Evolutionary conservation across 805 yeast species (phyloP).

Genomic region (Saccharomyces eubayanus): DNA sequence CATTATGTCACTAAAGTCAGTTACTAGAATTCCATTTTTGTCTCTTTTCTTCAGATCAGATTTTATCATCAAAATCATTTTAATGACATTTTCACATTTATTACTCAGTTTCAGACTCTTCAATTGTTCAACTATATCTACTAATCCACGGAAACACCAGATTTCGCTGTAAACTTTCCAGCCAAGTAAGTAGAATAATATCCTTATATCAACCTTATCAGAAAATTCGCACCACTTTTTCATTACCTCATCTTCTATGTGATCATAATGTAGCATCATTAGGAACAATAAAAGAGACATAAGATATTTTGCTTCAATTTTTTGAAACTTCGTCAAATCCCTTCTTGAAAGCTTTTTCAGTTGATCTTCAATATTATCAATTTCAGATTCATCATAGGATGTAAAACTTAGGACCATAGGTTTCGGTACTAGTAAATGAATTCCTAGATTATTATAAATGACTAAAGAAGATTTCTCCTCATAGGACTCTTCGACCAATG

Average conservation of each 20-base stretch:
- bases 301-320: constrained; percentile 17
- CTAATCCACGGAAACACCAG: constrained; percentile 26
- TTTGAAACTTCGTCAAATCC: constrained; percentile 9
- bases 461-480: constrained; percentile 14
- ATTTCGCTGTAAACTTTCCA: constrained; percentile 23
- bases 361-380: constrained; percentile 14
- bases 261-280: constrained; percentile 17
- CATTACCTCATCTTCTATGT: constrained; percentile 13
- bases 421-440: constrained; percentile 11
- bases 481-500: constrained; percentile 13
- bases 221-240: constrained; percentile 15
- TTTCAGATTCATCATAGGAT: constrained; percentile 16
- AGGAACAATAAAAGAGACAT: constrained; percentile 17
- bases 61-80: constrained; percentile 6
- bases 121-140: constrained; percentile 14
- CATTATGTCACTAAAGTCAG: constrained; percentile 15
- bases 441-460: constrained; percentile 13
- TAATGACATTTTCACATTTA: constrained; percentile 13
- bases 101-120: constrained; percentile 21
- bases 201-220: constrained; percentile 19
- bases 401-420: constrained; percentile 20
- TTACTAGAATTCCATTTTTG: background rate
- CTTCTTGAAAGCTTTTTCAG: constrained; percentile 3
- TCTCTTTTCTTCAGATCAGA: constrained; percentile 1
- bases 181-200: constrained; percentile 22